Percentiles rank a stretch among this genome's conserved stretches.
Evolutionary conservation across 305 asterid genomes (phyloP).

Genomic region (Solanum hybrid): DNA sequence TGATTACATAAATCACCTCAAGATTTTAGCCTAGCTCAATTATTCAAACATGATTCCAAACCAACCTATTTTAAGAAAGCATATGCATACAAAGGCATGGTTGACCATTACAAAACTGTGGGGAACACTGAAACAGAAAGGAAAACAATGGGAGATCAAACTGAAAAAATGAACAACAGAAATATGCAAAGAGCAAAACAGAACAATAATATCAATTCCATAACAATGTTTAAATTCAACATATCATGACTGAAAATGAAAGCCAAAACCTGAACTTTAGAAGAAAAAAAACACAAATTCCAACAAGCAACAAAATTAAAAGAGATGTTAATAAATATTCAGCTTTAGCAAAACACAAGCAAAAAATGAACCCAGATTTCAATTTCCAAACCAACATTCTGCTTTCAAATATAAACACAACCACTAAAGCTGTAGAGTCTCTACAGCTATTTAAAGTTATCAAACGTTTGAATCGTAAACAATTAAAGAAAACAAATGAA

Average conservation of each 20-base stretch:
- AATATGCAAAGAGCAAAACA: background rate
- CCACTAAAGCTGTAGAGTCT: background rate
- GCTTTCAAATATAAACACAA: background rate
- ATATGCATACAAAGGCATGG: background rate
- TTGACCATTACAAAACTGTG: background rate
- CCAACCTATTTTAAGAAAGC: background rate
- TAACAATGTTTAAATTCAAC: background rate
- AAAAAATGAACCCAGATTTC: background rate
- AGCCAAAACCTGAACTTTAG: too few species aligned
- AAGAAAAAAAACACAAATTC: background rate
- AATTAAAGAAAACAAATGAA: background rate
- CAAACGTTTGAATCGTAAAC: background rate
- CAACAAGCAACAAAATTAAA: background rate
- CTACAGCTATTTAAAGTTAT: background rate
- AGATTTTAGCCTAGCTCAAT: background rate
- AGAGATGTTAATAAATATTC: background rate
- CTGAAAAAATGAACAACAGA: background rate
- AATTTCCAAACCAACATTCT: background rate
- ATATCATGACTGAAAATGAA: background rate
- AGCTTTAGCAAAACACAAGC: background rate
- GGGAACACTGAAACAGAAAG: background rate
- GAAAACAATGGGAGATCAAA: background rate
- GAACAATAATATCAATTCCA: background rate
- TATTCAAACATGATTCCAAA: background rate
- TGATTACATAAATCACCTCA: background rate